A percentile compares a stretch with the other conserved stretches of the same genome.
These are phyloP conservation scores for Xylaria nigripes DNA, from an alignment of 495 filamentous ascomycete species.

Conservation along the genomic window DNA sequence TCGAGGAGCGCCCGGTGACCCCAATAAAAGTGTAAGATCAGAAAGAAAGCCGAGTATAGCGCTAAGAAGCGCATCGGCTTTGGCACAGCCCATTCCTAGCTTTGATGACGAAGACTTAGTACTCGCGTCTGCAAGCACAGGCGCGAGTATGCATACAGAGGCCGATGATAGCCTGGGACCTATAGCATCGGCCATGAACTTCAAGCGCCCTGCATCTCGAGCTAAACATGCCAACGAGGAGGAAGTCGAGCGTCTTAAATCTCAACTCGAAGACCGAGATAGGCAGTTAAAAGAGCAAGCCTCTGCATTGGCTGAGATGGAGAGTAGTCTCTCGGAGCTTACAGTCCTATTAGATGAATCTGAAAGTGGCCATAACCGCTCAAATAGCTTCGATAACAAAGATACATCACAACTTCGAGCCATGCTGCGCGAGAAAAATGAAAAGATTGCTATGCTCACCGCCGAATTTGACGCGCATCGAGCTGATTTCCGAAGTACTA, in stretches of 20 bases:
- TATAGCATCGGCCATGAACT: constrained; percentile 35
- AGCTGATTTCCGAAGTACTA: constrained; percentile 92
- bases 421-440: constrained; percentile 87
- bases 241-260: constrained; percentile 56
- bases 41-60: constrained; percentile 44
- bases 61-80: constrained; percentile 46
- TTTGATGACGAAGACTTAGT: constrained; percentile 51
- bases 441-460: constrained; percentile 86
- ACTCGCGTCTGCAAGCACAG: constrained; percentile 27
- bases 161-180: constrained; percentile 42
- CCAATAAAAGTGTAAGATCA: constrained; percentile 42
- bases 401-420: constrained; percentile 71
- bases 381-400: constrained; percentile 61
- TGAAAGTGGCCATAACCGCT: constrained; percentile 31
- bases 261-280: constrained; percentile 75
- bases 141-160: constrained; percentile 40
- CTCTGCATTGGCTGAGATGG: constrained; percentile 73
- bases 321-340: constrained; percentile 64
- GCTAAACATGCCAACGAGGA: constrained; percentile 45
- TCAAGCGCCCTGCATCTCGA: constrained; percentile 44
- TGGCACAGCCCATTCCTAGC: constrained; percentile 35
- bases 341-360: constrained; percentile 57
- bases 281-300: constrained; percentile 82
- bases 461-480: constrained; percentile 92
- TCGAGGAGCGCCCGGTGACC: constrained; percentile 49